phyloP scores from a whole-genome alignment of 2,329 filamentous ascomycete species.

The Penicillium polonicum region DNA sequence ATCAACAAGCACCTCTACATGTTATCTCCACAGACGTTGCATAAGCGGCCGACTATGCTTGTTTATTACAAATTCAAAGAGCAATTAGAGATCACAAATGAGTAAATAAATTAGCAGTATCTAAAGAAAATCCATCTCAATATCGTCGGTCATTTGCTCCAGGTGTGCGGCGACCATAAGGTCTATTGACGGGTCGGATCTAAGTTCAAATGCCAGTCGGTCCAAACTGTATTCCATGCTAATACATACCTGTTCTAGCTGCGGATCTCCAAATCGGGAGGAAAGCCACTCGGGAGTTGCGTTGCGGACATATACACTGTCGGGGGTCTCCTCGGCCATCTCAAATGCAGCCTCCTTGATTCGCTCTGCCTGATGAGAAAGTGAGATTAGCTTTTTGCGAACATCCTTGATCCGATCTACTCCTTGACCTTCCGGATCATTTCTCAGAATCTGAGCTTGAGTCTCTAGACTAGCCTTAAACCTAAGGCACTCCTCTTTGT shows the following conservation, averaged over 20 bases:
- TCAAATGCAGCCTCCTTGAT: constrained; percentile 1
- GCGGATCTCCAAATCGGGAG: not conserved
- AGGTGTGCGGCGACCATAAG: not conserved
- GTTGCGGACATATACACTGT: not conserved
- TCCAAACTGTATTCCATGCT: not conserved
- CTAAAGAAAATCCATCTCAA: constrained; percentile 1
- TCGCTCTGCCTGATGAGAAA: not conserved
- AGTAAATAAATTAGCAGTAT: not conserved
- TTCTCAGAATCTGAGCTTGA: not conserved
- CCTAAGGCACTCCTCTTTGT: not conserved
- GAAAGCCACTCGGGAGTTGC: not conserved
- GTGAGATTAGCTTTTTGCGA: not conserved
- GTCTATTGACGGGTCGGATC: not conserved
- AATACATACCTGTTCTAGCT: not conserved
- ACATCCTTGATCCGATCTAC: not conserved
- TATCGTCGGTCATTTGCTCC: not conserved
- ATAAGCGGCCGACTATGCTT: no score
- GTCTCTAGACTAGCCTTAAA: not conserved
- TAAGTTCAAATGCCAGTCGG: not conserved
- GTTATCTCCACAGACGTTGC: no score
- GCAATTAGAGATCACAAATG: not conserved
- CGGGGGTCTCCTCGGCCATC: not conserved
- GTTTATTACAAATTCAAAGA: not conserved
- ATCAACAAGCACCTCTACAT: no score
- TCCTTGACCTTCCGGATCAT: not conserved